Base-by-base conservation (phyloP, 805 yeast species). In the Saccharomycopsis sp. region DNA sequence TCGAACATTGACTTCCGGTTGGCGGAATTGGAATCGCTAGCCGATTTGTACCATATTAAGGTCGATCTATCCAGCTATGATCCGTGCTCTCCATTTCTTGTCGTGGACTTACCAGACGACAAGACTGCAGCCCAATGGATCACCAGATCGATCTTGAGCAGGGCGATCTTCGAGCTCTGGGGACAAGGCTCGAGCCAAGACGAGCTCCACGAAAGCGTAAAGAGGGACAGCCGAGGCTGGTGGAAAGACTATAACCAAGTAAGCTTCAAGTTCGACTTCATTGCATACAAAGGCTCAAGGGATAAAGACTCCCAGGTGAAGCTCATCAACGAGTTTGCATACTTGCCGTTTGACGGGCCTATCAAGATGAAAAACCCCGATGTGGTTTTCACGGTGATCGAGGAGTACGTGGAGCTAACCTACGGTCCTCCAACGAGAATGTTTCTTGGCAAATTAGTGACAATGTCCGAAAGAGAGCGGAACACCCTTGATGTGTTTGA, bases 1-100 rank as follows among this genome's bases (percentile, higher is more conserved):
- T 72, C 79, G 31, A 87, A 86, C 54, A 76, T 80, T 38, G 69
- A 73, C 45, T 89, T 89, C 60, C 68, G 97, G 36, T 61, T 61
- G 27, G 84, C 95, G 0, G 98, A 89, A 60, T 61, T 92, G 26
- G 86, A 81, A 51, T 80, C 96, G 0, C 61, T 92, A 34, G 96
- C 96, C 0, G 77, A 74, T 25, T 59, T 82, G 39, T 61, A 72
- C 48, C 61, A 61, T 13, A 62, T 92, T 2, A 49, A 45, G 1
- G 63, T 82, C 5, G 88, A 85, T 55, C 62, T 86, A 37, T 58
- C 74, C 12, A 53, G 55, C 5, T 85, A 85, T 55, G 64, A 65
- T 42, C 77, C 70, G 32, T 59, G 63, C 3, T 67, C 62, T 8
- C 97, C 97, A 3, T 88, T 86, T 53, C 54, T 88, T 45, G 62